Percentiles rank a stretch among this genome's conserved stretches.
Evolutionary conservation across 805 yeast genomes (phyloP).

Genomic region (Schwanniomyces polymorphus): DNA sequence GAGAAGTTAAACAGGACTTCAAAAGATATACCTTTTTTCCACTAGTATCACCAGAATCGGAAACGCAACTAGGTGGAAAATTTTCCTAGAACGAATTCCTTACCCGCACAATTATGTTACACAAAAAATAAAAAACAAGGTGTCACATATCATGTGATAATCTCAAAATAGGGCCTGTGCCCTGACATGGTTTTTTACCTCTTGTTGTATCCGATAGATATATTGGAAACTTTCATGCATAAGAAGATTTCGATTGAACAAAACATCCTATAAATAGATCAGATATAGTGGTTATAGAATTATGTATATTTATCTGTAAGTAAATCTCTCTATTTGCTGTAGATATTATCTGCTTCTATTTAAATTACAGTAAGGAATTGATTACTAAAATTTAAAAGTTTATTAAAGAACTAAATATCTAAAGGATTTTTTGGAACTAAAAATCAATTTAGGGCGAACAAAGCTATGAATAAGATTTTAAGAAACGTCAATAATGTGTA

Average conservation of each 20-base stretch:
- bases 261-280: too few relatives aligned
- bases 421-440: not conserved
- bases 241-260: too few relatives aligned
- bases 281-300: too few relatives aligned
- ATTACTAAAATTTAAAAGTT: not conserved
- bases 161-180: not conserved
- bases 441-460: not conserved
- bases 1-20: not conserved
- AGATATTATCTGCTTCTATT: too few relatives aligned
- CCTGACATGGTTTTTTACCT: not conserved
- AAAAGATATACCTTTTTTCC: conserved; percentile 1
- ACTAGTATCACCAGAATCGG: not conserved
- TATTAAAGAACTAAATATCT: not conserved
- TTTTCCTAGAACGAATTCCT: not conserved
- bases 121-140: not conserved
- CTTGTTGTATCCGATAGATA: too few relatives aligned
- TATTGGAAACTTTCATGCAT: too few relatives aligned
- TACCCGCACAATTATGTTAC: not conserved
- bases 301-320: too few relatives aligned
- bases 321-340: too few relatives aligned
- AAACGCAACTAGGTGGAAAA: not conserved
- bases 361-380: too few relatives aligned
- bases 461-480: not conserved
- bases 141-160: not conserved
- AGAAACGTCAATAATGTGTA: not conserved